These are phyloP conservation scores for Populus deltoides DNA, from an alignment of 345 rosid species.

Conservation along the genomic window DNA sequence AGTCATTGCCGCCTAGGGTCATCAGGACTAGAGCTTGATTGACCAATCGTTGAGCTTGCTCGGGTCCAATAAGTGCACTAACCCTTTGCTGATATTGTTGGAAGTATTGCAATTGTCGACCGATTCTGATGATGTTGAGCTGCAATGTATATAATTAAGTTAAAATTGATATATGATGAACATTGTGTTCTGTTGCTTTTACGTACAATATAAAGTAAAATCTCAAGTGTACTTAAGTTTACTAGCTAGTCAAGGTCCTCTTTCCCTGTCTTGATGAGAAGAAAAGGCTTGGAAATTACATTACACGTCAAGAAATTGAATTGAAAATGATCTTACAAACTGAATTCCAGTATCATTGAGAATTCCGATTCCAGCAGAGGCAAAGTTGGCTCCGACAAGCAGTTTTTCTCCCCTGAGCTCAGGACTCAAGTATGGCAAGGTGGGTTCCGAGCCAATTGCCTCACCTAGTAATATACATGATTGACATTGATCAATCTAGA, in stretches of 20 bases:
- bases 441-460: constrained; percentile 57
- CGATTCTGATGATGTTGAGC: constrained; percentile 64
- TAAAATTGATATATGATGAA: background rate
- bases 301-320: too few species aligned
- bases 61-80: constrained; percentile 41
- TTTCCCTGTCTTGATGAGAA: background rate
- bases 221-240: background rate
- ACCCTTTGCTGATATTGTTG: constrained; percentile 64
- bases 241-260: background rate
- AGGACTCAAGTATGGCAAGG: constrained; percentile 80
- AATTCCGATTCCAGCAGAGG: constrained; percentile 93
- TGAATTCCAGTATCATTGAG: constrained; percentile 90
- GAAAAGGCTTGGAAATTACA: background rate
- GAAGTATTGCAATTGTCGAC: constrained; percentile 50
- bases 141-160: constrained; percentile 16
- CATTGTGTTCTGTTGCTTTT: too few species aligned
- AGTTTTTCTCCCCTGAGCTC: constrained; percentile 53
- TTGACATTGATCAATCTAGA: background rate
- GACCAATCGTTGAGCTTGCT: constrained; percentile 44
- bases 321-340: constrained; percentile 50
- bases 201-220: background rate
- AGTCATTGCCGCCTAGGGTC: constrained; percentile 78
- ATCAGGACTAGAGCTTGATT: constrained; percentile 52
- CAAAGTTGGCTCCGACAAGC: constrained; percentile 84
- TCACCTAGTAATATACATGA: constrained; percentile 40